Base-by-base conservation (phyloP, 305 asterid genomes). In the Solanum hybrid region DNA sequence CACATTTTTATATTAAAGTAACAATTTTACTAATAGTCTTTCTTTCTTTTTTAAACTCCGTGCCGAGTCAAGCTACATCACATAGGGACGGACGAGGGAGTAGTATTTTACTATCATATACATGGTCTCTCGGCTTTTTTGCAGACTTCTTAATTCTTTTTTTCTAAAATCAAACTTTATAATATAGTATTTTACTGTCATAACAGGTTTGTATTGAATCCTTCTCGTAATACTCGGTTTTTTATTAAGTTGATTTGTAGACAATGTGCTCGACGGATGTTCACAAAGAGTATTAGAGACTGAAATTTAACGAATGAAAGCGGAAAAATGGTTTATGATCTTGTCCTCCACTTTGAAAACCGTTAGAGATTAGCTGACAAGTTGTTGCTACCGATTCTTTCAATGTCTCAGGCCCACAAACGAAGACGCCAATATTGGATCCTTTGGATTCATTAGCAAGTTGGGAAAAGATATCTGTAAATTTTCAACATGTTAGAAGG, bases 331-430 rank as follows among this genome's bases (percentile, higher is more conserved):
- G 91, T 76, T 89, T 94, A 91, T 89, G 93, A 89, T 91, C 93
- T 73, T 86, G 91, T 8, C 87, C 89, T 67, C 91, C 90, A 88
- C 29, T 89, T 61, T 88, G 85, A 22, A 90, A 91, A 91, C 73
- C 89, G 46, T 51, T 88, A 69, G 91, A 73, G 20, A 35, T 89
- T 87, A 37, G 89, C 84, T 89, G 91, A 92, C 95, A 95, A 51
- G 95, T 93, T 91, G 90, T 90, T 86, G 99, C 98, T 35, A 95
- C 92, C 0, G 94, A 92, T 75, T 93, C 95, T 89, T 94, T 94
- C 98, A 95, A 92, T 61, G 94, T 89, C 91, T 93, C 96, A 11
- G 98, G 98, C 81, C 99, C 99, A 77, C 97, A 95, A n/a, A 96
- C 96, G 73, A 96, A 77, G 51, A 96, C 96, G 1, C 99, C 98